Percentiles rank a stretch among this genome's conserved stretches.
Evolutionary conservation across 2,329 filamentous ascomycete species (phyloP).

Genomic region (Beauveria rudraprayagi): DNA sequence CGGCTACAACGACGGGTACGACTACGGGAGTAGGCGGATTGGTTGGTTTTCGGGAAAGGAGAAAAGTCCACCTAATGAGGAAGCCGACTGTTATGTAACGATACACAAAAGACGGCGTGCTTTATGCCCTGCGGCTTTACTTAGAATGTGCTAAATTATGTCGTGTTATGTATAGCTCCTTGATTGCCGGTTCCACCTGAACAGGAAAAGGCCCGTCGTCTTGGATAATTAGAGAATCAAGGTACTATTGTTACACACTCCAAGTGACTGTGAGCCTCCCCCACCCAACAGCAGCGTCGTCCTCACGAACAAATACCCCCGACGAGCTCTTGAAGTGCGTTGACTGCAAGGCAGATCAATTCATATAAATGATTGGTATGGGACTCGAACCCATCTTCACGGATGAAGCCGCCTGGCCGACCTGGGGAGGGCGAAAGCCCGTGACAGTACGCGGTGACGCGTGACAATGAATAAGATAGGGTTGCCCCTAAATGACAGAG

Average conservation of each 20-base stretch:
- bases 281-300: too few relatives aligned
- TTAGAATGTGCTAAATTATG: not conserved
- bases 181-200: not conserved
- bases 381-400: not conserved
- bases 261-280: not conserved
- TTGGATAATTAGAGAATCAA: too few relatives aligned
- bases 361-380: slow-evolving; percentile 1
- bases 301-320: slow-evolving; percentile 1
- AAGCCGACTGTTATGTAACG: not conserved
- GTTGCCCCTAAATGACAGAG: too few relatives aligned
- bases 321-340: not conserved
- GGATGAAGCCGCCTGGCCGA: not conserved
- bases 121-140: not conserved
- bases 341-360: too few relatives aligned
- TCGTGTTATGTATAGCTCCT: not conserved
- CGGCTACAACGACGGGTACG: not conserved
- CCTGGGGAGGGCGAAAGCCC: not conserved
- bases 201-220: too few relatives aligned
- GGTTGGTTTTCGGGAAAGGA: not conserved
- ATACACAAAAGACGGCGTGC: not conserved
- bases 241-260: not conserved
- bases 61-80: slow-evolving; percentile 1
- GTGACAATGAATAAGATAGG: not conserved
- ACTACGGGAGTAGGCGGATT: not conserved
- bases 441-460: too few relatives aligned